Base-by-base conservation (phyloP, 352 stramenopile species). In the Phytophthora citrophthora region DNA sequence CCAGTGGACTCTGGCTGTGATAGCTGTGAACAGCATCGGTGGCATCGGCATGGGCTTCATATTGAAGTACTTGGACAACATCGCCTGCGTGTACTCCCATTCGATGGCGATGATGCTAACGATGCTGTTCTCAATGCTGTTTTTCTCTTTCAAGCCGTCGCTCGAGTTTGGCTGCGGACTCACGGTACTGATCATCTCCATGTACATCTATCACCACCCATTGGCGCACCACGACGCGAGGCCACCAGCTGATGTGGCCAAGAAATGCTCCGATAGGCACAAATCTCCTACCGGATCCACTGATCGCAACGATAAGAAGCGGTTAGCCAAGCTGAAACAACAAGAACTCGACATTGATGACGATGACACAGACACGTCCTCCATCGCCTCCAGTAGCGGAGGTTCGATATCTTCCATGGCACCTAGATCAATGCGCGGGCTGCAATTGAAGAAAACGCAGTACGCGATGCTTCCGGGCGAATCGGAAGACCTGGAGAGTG, bases 51-150 rank as follows among this genome's bases (percentile, higher is more conserved):
- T 94, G 72, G 86, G 82, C 41, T 75, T 88, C 27, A 91, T 96
- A 50, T 74, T 96, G 55, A 94, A 94, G 68, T 96, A 86, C 60
- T 50, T 96, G n/a, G 88, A 96, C 83, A 96, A 96, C 64, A 96
- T 96, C n/a, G 88, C 85, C 32, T 90, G 81, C 53, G 84, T 94
- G 5, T 94, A 93, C 71, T 83, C 84, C 16, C 88, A 96, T 53
- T 86, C 85, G 18, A 77, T 96, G 58, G 88, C 86, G 29, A 96
- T 96, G 88, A 92, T 96, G 81, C 82, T 96, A 56, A 96, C 88
- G 39, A 94, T 91, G 81, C 65, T 93, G 54, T 88, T 93, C 54
- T 94, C 83, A 8, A 94, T 94, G 74, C 34, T 96, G 26, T 94
- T 96, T 57, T 94, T 96, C 70, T 55, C 72, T 18, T 96, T 96